Conservation (phyloP, 257 asterid species). For the Solanum appendiculatum region DNA sequence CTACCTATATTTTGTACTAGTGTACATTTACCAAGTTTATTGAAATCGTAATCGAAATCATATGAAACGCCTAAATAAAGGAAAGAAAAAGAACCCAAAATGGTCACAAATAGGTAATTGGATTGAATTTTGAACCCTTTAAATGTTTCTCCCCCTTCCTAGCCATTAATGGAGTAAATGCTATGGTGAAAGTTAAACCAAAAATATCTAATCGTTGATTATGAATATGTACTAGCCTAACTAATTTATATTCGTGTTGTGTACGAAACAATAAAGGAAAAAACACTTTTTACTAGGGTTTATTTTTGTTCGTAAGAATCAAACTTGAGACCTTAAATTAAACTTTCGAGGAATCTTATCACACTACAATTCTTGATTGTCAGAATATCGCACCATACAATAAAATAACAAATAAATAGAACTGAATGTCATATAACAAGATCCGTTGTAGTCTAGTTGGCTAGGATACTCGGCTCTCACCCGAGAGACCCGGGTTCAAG, state of each 20-base stretch:
- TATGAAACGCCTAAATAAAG: not conserved
- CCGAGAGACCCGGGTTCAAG: slow-evolving; percentile 97
- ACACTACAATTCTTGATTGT: not conserved
- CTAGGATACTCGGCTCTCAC: slow-evolving; percentile 99
- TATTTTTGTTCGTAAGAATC: not conserved
- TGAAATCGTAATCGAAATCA: too few species aligned
- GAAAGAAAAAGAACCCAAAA: too few species aligned
- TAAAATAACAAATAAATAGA: too few species aligned
- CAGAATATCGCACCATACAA: not conserved
- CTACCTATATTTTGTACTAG: not conserved
- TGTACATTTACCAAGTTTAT: not conserved
- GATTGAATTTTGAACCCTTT: not conserved
- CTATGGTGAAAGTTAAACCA: too few species aligned
- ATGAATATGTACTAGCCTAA: not conserved
- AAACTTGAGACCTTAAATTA: not conserved
- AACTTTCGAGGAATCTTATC: not conserved
- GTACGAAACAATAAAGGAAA: not conserved
- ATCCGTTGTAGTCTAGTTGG: slow-evolving; percentile 99
- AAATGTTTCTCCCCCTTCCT: not conserved
- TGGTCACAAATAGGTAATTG: not conserved
- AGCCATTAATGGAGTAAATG: not conserved
- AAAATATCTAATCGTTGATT: too few species aligned
- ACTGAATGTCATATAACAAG: too few species aligned
- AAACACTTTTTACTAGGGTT: not conserved
- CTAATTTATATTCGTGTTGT: not conserved